Percentiles rank a stretch among this genome's conserved stretches.
Evolutionary conservation across 257 asterid species (phyloP).

Genomic region (Solanum tarapatanum): DNA sequence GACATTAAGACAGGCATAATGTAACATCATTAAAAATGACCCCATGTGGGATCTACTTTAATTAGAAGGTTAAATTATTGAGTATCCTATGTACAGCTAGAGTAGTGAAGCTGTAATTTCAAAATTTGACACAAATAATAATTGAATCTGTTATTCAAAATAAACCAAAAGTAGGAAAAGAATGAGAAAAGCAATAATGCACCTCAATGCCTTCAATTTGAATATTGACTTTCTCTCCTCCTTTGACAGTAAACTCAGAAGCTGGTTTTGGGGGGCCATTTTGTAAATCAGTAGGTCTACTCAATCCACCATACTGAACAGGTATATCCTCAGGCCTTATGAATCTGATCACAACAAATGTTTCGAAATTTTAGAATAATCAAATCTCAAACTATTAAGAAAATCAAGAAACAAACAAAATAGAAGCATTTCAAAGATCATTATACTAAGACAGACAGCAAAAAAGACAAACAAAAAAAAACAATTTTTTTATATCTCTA

Average conservation of each 20-base stretch:
- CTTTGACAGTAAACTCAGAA: conserved; percentile 75
- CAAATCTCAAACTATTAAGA: background rate
- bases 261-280: conserved; percentile 74
- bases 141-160: background rate
- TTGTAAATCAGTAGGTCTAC: conserved; percentile 46
- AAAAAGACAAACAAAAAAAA: background rate
- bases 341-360: conserved; percentile 25
- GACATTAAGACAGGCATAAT: background rate
- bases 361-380: background rate
- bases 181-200: background rate
- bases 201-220: conserved; percentile 99
- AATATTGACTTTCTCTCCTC: conserved; percentile 88
- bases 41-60: background rate
- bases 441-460: background rate
- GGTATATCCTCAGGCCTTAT: conserved; percentile 77
- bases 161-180: background rate
- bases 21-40: background rate
- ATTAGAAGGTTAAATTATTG: background rate
- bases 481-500: background rate
- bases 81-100: background rate
- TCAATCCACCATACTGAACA: conserved; percentile 79
- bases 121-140: background rate
- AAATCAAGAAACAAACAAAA: conserved; percentile 5
- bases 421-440: conserved; percentile 5
- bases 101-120: background rate